Percentiles rank a stretch among this genome's conserved stretches.
Conservation (phyloP, 495 filamentous ascomycete species). For the Niebla homalea region DNA sequence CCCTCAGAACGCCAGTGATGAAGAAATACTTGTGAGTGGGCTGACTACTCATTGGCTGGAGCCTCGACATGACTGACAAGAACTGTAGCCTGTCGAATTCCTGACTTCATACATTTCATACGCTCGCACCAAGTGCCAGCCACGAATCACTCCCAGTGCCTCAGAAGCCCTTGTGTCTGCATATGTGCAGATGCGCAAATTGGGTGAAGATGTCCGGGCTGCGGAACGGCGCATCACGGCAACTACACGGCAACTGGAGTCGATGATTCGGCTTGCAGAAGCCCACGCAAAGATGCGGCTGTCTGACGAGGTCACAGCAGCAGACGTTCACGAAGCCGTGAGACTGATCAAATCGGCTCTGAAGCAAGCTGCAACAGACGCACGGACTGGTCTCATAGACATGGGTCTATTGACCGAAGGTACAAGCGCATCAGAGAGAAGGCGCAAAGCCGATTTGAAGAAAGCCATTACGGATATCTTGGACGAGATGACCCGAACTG, state of each 20-base stretch:
- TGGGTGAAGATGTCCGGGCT: slow-evolving; percentile 88
- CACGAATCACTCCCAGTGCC: slow-evolving; percentile 61
- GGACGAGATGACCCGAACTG: slow-evolving; percentile 55
- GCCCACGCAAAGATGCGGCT: slow-evolving; percentile 97
- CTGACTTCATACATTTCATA: slow-evolving; percentile 96
- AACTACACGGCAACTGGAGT: slow-evolving; percentile 89
- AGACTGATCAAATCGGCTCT: slow-evolving; percentile 87
- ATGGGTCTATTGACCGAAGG: slow-evolving; percentile 93
- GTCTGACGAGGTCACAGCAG: slow-evolving; percentile 54
- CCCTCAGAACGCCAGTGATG: slow-evolving; percentile 64
- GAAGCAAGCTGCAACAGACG: slow-evolving; percentile 89
- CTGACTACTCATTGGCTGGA: background rate
- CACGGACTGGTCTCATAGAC: slow-evolving; percentile 84
- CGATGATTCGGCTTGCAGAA: slow-evolving; percentile 91
- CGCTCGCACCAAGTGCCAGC: slow-evolving; percentile 76
- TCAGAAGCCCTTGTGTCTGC: slow-evolving; percentile 66
- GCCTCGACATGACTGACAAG: background rate
- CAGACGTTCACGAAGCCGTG: slow-evolving; percentile 83
- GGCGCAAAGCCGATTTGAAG: slow-evolving; percentile 73
- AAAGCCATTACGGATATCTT: slow-evolving; percentile 56
- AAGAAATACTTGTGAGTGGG: slow-evolving; percentile 65
- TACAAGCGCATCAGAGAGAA: slow-evolving; percentile 68
- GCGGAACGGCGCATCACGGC: slow-evolving; percentile 93
- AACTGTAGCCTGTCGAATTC: slow-evolving; percentile 72
- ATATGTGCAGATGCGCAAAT: slow-evolving; percentile 91